Evolutionary conservation across 306 rosid genomes (phyloP).

Genomic region (Cucumis melo): DNA sequence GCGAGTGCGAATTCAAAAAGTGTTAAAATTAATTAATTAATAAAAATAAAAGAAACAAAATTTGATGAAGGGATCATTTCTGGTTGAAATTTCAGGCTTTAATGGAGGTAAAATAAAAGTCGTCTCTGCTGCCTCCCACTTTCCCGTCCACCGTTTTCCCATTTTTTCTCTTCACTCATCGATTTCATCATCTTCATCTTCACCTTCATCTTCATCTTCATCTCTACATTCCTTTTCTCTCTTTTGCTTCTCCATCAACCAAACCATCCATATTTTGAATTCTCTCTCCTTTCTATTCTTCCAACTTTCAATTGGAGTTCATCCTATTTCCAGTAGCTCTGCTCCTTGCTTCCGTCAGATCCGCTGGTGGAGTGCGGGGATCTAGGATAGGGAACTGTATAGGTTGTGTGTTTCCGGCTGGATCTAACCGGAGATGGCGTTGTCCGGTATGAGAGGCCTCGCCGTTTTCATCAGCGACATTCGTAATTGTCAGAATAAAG

Average conservation of each 20-base stretch:
- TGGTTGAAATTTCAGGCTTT: constrained; percentile 1
- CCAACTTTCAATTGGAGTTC: constrained; percentile 18
- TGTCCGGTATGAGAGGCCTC: constrained; percentile 98
- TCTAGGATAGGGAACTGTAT: constrained; percentile 27
- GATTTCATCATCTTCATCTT: constrained; percentile 4
- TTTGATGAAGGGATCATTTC: neutral
- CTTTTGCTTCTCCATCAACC: constrained; percentile 10
- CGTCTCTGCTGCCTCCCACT: constrained; percentile 30
- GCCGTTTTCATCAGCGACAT: constrained; percentile 95
- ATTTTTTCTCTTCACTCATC: constrained; percentile 48
- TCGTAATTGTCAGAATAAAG: constrained; percentile 96
- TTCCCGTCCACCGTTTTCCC: constrained; percentile 32
- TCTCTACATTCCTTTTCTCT: neutral
- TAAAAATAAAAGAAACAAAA: neutral
- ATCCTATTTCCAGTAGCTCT: constrained; percentile 10
- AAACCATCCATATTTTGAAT: constrained; percentile 5
- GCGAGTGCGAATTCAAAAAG: neutral
- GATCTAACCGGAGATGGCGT: constrained; percentile 79
- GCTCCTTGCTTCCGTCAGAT: constrained; percentile 27
- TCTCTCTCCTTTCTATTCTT: neutral
- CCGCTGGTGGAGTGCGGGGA: constrained; percentile 29
- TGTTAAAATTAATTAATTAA: neutral
- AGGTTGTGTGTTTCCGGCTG: constrained; percentile 17
- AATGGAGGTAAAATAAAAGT: constrained; percentile 30
- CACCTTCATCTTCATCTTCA: neutral